Evolutionary conservation across 2,329 filamentous ascomycete species (phyloP).

Genomic region (Aspergillus sp.): DNA sequence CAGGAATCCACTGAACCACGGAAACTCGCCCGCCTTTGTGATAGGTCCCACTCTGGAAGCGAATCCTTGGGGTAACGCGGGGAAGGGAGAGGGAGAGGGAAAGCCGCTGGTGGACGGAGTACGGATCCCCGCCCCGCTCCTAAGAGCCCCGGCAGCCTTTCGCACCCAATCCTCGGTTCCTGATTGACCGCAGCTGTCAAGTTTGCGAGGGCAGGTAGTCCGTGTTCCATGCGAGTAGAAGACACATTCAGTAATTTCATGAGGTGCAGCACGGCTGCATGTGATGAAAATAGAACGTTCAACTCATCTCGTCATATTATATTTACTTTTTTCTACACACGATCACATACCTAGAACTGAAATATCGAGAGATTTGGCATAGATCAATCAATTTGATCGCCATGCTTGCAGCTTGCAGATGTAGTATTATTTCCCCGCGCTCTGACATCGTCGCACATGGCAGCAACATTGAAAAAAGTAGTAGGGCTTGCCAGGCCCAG

Average conservation of each 20-base stretch:
- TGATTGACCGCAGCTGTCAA: not conserved
- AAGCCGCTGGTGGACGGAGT: conserved; percentile 3
- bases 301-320: not conserved
- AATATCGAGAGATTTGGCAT: not conserved
- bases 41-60: not conserved
- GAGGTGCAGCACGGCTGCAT: not conserved
- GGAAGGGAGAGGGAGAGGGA: not conserved
- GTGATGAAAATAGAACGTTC: not conserved
- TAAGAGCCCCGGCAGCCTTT: not conserved
- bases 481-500: too few species aligned
- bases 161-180: conserved; percentile 1
- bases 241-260: not conserved
- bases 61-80: not conserved
- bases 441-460: not conserved
- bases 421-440: not conserved
- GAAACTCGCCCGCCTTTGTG: not conserved
- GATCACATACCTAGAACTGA: not conserved
- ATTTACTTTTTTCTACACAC: not conserved
- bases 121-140: conserved; percentile 9
- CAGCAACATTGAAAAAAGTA: too few species aligned
- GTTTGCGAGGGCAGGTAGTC: too few species aligned
- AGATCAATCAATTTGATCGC: not conserved
- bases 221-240: not conserved
- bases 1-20: not conserved
- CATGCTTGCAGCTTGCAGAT: not conserved